Evolutionary conservation across 2,329 filamentous ascomycete genomes (phyloP).

Genomic region (Tolypocladium pustulatum): DNA sequence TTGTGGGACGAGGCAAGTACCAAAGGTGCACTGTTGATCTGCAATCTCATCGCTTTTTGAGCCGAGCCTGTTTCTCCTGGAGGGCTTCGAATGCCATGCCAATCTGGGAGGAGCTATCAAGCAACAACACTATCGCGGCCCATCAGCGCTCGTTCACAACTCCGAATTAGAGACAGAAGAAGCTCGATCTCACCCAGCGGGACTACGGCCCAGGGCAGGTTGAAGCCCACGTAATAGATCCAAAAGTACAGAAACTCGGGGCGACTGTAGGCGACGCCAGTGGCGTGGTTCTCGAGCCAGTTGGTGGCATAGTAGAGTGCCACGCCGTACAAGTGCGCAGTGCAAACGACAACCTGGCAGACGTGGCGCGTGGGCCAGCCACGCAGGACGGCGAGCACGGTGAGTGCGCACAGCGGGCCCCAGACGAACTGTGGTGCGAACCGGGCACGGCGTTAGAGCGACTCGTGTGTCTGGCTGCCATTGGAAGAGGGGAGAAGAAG

Average conservation of each 20-base stretch:
- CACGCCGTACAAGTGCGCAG: slow-evolving; percentile 51
- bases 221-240: slow-evolving; percentile 53
- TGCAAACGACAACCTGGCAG: slow-evolving; percentile 38
- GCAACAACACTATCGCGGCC: slow-evolving; percentile 14
- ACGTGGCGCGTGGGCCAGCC: slow-evolving; percentile 36
- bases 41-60: slow-evolving; percentile 10
- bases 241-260: slow-evolving; percentile 53
- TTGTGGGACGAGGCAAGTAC: background rate
- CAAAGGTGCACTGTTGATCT: background rate
- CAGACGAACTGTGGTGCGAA: slow-evolving; percentile 31
- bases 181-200: slow-evolving; percentile 35
- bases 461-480: background rate
- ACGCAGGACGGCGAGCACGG: slow-evolving; percentile 33
- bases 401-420: slow-evolving; percentile 47
- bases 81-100: slow-evolving; percentile 15
- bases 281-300: slow-evolving; percentile 33
- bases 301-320: slow-evolving; percentile 52
- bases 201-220: slow-evolving; percentile 48
- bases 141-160: background rate
- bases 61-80: slow-evolving; percentile 7
- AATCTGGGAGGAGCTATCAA: slow-evolving; percentile 19
- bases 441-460: background rate
- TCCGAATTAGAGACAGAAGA: background rate
- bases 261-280: slow-evolving; percentile 39
- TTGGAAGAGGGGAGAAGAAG: background rate